Conservation (phyloP, 495 filamentous ascomycete genomes). For the Penicillium nucicola region DNA sequence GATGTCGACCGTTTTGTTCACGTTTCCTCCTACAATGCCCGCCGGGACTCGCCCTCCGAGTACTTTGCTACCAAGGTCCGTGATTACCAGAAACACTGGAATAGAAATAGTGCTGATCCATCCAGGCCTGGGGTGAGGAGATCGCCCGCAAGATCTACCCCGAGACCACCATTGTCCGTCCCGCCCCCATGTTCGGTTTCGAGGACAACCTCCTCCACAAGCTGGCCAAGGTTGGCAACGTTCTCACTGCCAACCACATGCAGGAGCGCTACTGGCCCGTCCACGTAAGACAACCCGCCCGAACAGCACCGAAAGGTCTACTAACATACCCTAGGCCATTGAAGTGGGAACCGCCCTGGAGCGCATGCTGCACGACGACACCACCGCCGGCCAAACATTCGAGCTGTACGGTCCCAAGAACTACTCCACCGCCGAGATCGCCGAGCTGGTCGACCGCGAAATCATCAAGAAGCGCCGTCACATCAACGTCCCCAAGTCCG, state of each 20-base stretch:
- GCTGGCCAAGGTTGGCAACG: constrained; percentile 71
- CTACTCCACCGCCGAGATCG: constrained; percentile 85
- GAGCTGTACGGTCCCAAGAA: constrained; percentile 94
- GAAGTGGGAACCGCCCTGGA: constrained; percentile 89
- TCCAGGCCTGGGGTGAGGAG: constrained; percentile 72
- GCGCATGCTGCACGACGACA: constrained; percentile 84
- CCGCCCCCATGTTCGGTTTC: constrained; percentile 89
- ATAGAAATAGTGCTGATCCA: constrained; percentile 12
- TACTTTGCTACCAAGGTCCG: constrained; percentile 86
- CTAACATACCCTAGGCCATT: constrained; percentile 54
- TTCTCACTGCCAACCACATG: constrained; percentile 91
- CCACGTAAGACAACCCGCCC: constrained; percentile 60
- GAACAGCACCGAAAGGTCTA: not conserved
- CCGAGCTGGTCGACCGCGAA: constrained; percentile 83
- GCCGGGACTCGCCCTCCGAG: constrained; percentile 74
- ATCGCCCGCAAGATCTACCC: constrained; percentile 89
- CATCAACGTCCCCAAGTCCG: constrained; percentile 82
- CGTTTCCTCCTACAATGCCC: constrained; percentile 91
- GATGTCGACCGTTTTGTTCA: constrained; percentile 97
- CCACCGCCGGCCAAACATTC: constrained; percentile 82
- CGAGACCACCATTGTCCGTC: constrained; percentile 95
- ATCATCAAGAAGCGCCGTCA: constrained; percentile 86
- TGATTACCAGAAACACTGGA: not conserved
- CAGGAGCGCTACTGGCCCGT: constrained; percentile 88
- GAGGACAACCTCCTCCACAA: constrained; percentile 89